Conservation (phyloP, 495 filamentous ascomycete genomes). For the Pseudoneurospora amorphoporcata region DNA sequence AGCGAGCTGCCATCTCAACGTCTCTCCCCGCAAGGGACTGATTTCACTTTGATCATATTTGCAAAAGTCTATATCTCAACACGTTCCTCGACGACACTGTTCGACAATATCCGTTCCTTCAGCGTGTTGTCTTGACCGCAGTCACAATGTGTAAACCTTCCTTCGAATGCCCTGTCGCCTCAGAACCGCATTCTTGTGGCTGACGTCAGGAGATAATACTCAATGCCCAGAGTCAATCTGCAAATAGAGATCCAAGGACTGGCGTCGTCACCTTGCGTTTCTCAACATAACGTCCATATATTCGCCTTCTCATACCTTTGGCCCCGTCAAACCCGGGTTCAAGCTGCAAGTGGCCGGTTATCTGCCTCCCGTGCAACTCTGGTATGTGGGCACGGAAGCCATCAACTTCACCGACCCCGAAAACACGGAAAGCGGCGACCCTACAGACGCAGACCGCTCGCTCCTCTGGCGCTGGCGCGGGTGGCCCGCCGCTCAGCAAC, state of each 20-base stretch:
- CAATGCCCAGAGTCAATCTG: background rate
- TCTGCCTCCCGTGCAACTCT: background rate
- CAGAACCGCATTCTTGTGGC: background rate
- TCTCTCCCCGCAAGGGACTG: background rate
- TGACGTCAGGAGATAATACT: background rate
- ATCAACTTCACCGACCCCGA: background rate
- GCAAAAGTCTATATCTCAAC: background rate
- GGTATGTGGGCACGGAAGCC: background rate
- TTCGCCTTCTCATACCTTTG: too few relatives aligned
- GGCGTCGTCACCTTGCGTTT: background rate
- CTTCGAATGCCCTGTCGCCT: background rate
- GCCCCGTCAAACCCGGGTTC: background rate
- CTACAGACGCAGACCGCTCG: background rate
- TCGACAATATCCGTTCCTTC: background rate
- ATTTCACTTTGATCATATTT: background rate
- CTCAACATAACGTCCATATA: too few relatives aligned
- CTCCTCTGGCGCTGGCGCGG: background rate
- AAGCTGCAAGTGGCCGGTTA: background rate
- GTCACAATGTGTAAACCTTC: background rate
- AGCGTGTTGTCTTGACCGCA: background rate
- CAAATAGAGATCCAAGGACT: background rate
- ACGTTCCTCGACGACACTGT: background rate
- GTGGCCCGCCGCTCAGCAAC: background rate
- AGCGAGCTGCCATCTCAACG: background rate
- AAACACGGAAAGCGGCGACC: background rate